Evolutionary conservation across 495 filamentous ascomycete genomes (phyloP), one percentile per base, ranked within the genome.

Genomic region (Aspergillus sclerotiicarbonarius): DNA sequence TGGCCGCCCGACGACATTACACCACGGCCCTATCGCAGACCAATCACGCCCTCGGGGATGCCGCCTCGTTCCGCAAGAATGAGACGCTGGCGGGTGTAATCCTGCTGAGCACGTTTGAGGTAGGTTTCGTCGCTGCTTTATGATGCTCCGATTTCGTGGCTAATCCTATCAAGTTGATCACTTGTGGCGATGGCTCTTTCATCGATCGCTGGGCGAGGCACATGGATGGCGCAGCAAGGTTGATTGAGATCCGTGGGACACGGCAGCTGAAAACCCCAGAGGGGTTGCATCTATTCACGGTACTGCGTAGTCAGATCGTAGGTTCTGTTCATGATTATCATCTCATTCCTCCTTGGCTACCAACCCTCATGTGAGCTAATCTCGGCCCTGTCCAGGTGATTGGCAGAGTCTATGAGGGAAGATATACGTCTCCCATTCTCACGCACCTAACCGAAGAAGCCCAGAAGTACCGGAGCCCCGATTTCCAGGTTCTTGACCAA

Each of bases 151-250:
- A 1, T 35, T 9, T 3, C 33, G 33, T 1, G 33, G 33, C 37
- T 41, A 6, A 41, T n/a, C 5, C 37, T 6, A 3, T 41, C 12
- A 15, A 63, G 56, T 16, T 59, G 25, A 47, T 59, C 10, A 60
- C 61, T 12, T 60, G 61, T 29, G 56, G 45, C 16, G 57, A 63
- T 50, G 53, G 51, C 8, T 59, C 41, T 2, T 59, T 60, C 19
- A 54, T 57, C 30, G 62, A 58, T 8, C 62, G 62, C 10, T 64
- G 62, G 62, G 55, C 58, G 35, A 60, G 58, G 20, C 62, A 64
- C 31, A 58, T 64, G 54, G 58, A 64, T 15, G 62, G 62, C 6
- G 62, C 58, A 7, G 39, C 44, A 10, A 43, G 51, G n/a, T 25
- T 64, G 8, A 57, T 64, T 32, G 62, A 64, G 20, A 35, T 51